Evolutionary conservation across 805 yeast genomes (phyloP).

Genomic region (Spathaspora sp.): DNA sequence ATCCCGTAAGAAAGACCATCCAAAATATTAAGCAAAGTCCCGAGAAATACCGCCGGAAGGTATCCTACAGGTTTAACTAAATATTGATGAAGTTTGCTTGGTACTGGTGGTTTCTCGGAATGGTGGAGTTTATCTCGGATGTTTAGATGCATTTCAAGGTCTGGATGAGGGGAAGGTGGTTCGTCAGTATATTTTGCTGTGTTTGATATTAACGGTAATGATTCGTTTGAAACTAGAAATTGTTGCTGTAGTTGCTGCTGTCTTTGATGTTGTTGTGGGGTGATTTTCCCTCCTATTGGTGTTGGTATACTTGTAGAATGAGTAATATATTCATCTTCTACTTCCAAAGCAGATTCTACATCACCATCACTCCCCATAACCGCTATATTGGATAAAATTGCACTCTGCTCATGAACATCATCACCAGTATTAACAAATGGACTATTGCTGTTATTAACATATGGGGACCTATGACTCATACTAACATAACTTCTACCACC

Average conservation of each 20-base stretch:
- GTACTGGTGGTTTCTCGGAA: slow-evolving; percentile 6
- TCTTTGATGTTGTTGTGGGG: background rate
- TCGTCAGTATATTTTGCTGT: background rate
- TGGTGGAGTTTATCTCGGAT: background rate
- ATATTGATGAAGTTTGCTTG: slow-evolving; percentile 11
- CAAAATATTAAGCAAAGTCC: slow-evolving; percentile 77
- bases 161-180: background rate
- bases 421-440: slow-evolving; percentile 47
- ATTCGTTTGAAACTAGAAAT: background rate
- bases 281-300: slow-evolving; percentile 4
- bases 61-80: slow-evolving; percentile 41
- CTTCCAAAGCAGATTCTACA: slow-evolving; percentile 7
- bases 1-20: slow-evolving; percentile 96
- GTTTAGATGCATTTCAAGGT: background rate
- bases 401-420: slow-evolving; percentile 55
- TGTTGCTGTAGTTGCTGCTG: background rate
- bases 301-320: slow-evolving; percentile 6
- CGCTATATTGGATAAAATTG: slow-evolving; percentile 54
- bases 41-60: slow-evolving; percentile 81
- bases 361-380: slow-evolving; percentile 37
- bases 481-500: slow-evolving; percentile 42
- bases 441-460: slow-evolving; percentile 23
- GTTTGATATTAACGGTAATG: background rate
- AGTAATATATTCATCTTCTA: slow-evolving; percentile 2
- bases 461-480: slow-evolving; percentile 23